A percentile compares a stretch with the other conserved stretches of the same genome.
phyloP scores from a whole-genome alignment of 1,139 yeast genomes.

The Hemisphaericaspora subhashii region DNA sequence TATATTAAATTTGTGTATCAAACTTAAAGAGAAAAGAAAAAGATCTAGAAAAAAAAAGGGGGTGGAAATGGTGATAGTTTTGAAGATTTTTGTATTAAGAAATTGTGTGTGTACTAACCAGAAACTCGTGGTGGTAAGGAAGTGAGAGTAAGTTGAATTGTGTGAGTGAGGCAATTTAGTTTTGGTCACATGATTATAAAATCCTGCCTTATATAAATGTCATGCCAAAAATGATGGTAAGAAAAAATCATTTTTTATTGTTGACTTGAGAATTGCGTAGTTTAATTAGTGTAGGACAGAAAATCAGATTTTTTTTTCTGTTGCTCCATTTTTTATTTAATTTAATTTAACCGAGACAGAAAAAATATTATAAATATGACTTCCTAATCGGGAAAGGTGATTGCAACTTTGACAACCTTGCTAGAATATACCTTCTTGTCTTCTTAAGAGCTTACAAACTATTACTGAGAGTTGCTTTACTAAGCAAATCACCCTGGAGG shows the following conservation, averaged over 20 bases:
- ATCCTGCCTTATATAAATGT: neutral
- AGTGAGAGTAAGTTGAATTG: too few relatives aligned
- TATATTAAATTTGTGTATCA: slow-evolving; percentile 4
- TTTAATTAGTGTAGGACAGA: neutral
- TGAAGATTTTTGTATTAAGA: slow-evolving; percentile 3
- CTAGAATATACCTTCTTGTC: neutral
- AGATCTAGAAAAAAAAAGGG: slow-evolving; percentile 6
- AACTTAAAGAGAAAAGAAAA: slow-evolving; percentile 5
- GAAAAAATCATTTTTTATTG: slow-evolving; percentile 1
- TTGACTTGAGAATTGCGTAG: neutral
- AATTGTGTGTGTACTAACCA: neutral
- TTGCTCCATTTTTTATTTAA: neutral
- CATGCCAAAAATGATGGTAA: neutral
- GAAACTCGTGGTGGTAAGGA: too few relatives aligned
- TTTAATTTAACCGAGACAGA: neutral
- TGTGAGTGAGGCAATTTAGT: neutral
- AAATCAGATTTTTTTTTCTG: slow-evolving; percentile 1
- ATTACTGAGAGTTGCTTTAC: too few relatives aligned
- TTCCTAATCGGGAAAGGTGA: slow-evolving; percentile 6
- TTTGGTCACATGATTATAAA: neutral
- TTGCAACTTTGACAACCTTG: neutral
- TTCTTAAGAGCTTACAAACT: too few relatives aligned
- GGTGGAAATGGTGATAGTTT: slow-evolving; percentile 7
- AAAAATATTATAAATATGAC: neutral
- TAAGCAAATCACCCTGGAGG: too few relatives aligned